A percentile compares a stretch with the other conserved stretches of the same genome.
Evolutionary conservation across 2,329 filamentous ascomycete genomes (phyloP).

Genomic region (Clarireedia homoeocarpa): DNA sequence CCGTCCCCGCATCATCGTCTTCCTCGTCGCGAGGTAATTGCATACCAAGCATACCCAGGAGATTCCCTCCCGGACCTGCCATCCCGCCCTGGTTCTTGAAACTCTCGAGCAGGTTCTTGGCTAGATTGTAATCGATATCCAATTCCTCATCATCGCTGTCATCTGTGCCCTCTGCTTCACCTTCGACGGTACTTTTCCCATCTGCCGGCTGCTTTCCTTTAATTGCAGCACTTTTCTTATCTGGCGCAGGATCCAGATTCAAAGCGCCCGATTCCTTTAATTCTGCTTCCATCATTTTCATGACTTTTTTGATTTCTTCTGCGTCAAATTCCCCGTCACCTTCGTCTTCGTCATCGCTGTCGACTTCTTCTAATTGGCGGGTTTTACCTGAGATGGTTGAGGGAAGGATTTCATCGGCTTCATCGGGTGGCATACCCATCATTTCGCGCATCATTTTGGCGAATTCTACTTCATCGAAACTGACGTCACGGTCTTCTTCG

Average conservation of each 20-base stretch:
- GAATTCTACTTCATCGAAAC: conserved; percentile 81
- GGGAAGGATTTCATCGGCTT: conserved; percentile 5
- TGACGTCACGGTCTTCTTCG: conserved; percentile 66
- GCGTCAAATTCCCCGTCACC: conserved; percentile 44
- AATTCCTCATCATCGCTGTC: conserved; percentile 54
- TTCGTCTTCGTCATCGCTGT: conserved; percentile 19
- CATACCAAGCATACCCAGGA: conserved; percentile 81
- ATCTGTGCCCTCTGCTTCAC: conserved; percentile 50
- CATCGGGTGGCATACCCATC: conserved; percentile 57
- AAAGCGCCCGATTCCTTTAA: conserved; percentile 62
- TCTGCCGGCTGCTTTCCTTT: conserved; percentile 14
- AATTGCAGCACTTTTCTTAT: conserved; percentile 26
- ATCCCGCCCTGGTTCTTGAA: conserved; percentile 85
- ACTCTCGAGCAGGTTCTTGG: conserved; percentile 83
- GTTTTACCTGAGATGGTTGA: conserved; percentile 3
- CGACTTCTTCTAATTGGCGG: conserved; percentile 20
- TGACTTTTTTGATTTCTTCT: conserved; percentile 56
- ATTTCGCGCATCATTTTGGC: conserved; percentile 84
- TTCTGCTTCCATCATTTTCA: conserved; percentile 65
- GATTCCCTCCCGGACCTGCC: conserved; percentile 78
- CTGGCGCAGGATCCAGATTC: conserved; percentile 38
- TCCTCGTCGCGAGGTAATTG: conserved; percentile 73
- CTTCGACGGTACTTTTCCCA: conserved; percentile 28
- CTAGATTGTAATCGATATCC: conserved; percentile 77
- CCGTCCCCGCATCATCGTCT: conserved; percentile 27